These are phyloP conservation scores for Chlamydomonas eustigma DNA, from an alignment of 139 green algal genomes.

Conservation along the genomic window DNA sequence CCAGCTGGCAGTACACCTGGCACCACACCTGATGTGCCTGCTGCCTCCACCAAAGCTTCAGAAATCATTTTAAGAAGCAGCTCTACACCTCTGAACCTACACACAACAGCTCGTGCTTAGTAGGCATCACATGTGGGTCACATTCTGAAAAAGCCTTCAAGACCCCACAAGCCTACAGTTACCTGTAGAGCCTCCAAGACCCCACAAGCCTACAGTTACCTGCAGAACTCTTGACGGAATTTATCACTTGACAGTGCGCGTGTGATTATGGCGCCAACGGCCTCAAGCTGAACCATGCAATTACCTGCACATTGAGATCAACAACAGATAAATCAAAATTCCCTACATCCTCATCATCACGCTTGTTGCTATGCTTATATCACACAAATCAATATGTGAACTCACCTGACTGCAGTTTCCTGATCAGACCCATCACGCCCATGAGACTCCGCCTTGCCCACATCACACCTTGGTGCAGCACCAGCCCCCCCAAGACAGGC, in stretches of 20 bases:
- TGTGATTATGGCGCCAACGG: background rate
- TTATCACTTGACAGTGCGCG: background rate
- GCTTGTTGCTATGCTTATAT: background rate
- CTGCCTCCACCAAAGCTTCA: background rate
- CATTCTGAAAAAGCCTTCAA: too few relatives aligned
- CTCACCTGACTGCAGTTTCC: background rate
- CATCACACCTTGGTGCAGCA: background rate
- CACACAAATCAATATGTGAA: too few relatives aligned
- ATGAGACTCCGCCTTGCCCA: background rate
- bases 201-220: too few relatives aligned
- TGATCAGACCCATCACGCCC: background rate
- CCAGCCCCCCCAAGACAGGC: background rate
- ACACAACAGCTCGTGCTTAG: too few relatives aligned
- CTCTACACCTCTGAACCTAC: background rate
- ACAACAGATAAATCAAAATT: background rate
- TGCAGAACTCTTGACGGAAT: background rate
- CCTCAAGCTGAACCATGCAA: background rate
- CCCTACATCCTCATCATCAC: too few relatives aligned
- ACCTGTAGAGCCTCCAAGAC: too few relatives aligned
- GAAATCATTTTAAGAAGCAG: background rate
- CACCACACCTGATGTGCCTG: background rate
- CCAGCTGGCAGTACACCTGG: background rate
- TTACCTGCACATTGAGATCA: background rate
- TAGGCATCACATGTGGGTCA: too few relatives aligned
- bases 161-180: too few relatives aligned